phyloP scores from a whole-genome alignment of 345 rosid genomes.

The Pistacia atlantica region DNA sequence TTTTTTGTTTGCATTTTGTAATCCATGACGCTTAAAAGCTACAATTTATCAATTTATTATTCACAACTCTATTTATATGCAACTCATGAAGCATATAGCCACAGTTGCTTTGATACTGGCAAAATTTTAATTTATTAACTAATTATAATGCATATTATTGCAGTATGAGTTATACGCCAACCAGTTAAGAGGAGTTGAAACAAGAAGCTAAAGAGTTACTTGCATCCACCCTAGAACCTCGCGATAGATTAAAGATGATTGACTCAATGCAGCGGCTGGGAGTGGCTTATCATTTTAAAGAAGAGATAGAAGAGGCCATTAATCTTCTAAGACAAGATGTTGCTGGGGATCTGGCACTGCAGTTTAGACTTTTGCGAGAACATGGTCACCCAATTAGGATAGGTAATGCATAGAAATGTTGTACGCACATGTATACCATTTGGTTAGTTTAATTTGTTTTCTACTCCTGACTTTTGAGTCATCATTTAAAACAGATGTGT shows the following conservation, averaged over 20 bases:
- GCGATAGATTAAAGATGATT: background rate
- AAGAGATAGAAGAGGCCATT: slow-evolving; percentile 16
- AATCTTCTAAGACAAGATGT: background rate
- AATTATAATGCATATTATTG: background rate
- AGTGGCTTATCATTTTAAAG: slow-evolving; percentile 16
- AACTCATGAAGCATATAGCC: no score
- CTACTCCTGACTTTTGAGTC: background rate
- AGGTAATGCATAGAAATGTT: background rate
- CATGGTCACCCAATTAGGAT: slow-evolving; percentile 8
- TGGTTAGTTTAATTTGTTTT: background rate
- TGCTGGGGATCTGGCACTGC: slow-evolving; percentile 17
- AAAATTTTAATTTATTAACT: background rate
- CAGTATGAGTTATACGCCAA: slow-evolving; percentile 17
- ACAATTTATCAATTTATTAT: no score
- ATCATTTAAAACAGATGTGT: slow-evolving; percentile 5
- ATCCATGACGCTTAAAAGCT: no score
- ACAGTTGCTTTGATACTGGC: no score
- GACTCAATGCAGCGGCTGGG: slow-evolving; percentile 20
- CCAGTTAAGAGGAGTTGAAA: slow-evolving; percentile 7
- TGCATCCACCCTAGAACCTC: background rate
- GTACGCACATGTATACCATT: background rate
- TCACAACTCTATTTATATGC: no score
- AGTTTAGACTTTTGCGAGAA: slow-evolving; percentile 21
- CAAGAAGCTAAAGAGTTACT: slow-evolving; percentile 6
- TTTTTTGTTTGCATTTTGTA: no score